These are phyloP conservation scores for Zalaria obscura DNA, from an alignment of 2,329 filamentous ascomycete genomes.

Conservation along the genomic window DNA sequence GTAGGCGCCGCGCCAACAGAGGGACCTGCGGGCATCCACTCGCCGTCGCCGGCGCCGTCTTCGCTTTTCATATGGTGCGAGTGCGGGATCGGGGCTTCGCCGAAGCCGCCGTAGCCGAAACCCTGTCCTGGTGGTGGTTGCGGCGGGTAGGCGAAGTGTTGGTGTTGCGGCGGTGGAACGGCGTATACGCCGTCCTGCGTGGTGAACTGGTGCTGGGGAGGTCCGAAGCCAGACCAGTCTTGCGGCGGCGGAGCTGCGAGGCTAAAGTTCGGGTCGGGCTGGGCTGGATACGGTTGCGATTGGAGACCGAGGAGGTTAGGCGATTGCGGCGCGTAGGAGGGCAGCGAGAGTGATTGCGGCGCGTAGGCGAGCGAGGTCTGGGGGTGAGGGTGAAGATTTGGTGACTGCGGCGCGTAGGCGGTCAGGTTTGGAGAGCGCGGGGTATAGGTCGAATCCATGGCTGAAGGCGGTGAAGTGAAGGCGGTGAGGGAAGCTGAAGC, in stretches of 20 bases:
- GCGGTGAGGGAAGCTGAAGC: too few species aligned
- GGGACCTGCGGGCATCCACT: neutral
- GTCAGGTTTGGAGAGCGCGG: conserved; percentile 34
- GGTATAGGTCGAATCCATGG: conserved; percentile 15
- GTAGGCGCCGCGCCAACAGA: neutral
- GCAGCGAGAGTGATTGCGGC: conserved; percentile 31
- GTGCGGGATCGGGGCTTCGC: neutral
- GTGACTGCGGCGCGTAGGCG: conserved; percentile 19
- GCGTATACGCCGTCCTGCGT: neutral
- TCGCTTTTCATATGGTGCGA: neutral
- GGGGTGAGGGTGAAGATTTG: conserved; percentile 9
- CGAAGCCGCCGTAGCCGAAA: too few species aligned
- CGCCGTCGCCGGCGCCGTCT: neutral
- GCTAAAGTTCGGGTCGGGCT: neutral
- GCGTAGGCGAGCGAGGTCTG: conserved; percentile 13
- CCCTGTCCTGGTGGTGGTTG: neutral
- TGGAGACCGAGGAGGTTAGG: conserved; percentile 3
- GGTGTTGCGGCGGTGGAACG: neutral
- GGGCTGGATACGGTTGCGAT: too few species aligned
- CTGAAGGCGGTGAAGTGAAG: too few species aligned
- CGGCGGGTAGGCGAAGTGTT: neutral
- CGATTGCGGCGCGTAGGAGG: conserved; percentile 23
- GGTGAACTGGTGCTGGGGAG: neutral
- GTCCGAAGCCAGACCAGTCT: neutral
- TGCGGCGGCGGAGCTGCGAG: neutral